Conservation (phyloP, 805 yeast genomes). For the Cephaloascus fragrans region DNA sequence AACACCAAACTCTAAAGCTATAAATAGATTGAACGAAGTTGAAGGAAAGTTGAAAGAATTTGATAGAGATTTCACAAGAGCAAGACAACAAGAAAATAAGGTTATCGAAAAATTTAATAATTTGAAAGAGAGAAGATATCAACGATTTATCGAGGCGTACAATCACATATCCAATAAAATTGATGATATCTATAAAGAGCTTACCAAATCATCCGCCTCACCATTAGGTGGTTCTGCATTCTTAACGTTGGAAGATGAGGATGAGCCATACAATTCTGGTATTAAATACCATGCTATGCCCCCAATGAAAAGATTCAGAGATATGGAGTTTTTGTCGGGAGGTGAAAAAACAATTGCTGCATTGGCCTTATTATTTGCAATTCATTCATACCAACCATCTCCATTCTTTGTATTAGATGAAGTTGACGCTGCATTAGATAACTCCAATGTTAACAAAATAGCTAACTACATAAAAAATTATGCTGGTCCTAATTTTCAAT, state of each 20-base stretch:
- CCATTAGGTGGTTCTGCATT: conserved; percentile 93
- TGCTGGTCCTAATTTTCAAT: conserved; percentile 74
- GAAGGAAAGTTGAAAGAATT: conserved; percentile 47
- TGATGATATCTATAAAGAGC: conserved; percentile 73
- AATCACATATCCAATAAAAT: conserved; percentile 65
- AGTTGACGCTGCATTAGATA: conserved; percentile 96
- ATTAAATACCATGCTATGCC: conserved; percentile 92
- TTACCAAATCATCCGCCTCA: conserved; percentile 62
- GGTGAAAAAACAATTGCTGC: conserved; percentile 98
- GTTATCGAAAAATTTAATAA: conserved; percentile 46
- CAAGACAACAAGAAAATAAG: conserved; percentile 51
- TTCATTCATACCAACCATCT: conserved; percentile 84
- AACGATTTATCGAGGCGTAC: conserved; percentile 61
- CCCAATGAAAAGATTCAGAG: conserved; percentile 86
- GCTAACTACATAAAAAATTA: conserved; percentile 77
- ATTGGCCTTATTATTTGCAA: conserved; percentile 80
- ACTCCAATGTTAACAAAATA: conserved; percentile 74
- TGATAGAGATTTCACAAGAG: conserved; percentile 53
- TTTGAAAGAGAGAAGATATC: conserved; percentile 50
- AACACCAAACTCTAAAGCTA: conserved; percentile 78
- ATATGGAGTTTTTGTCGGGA: conserved; percentile 87
- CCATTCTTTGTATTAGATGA: conserved; percentile 96
- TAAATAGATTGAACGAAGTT: conserved; percentile 64
- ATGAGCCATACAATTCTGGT: conserved; percentile 80
- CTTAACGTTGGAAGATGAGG: conserved; percentile 77